These are phyloP conservation scores for Clarireedia paspali DNA, from an alignment of 2,329 filamentous ascomycete genomes.

Conservation along the genomic window DNA sequence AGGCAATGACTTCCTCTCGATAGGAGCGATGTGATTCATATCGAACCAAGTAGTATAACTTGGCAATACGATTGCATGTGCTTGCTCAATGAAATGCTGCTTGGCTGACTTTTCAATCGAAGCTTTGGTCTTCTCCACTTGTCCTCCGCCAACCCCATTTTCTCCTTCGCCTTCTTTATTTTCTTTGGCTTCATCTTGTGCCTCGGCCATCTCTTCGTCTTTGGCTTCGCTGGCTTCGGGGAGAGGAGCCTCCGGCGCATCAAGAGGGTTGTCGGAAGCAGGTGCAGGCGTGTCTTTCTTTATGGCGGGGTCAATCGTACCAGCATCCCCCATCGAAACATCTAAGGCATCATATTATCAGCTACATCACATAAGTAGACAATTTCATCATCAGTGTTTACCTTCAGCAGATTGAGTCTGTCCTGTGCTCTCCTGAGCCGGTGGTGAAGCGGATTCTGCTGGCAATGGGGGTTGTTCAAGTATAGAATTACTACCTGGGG, in stretches of 20 bases:
- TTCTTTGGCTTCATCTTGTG: slow-evolving; percentile 42
- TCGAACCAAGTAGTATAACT: slow-evolving; percentile 99
- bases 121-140: slow-evolving; percentile 64
- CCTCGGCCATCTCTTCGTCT: slow-evolving; percentile 76
- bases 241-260: slow-evolving; percentile 58
- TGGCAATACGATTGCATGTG: slow-evolving; percentile 89
- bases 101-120: slow-evolving; percentile 78
- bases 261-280: slow-evolving; percentile 56
- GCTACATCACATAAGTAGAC: not conserved
- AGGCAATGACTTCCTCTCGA: slow-evolving; percentile 89
- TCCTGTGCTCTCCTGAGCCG: slow-evolving; percentile 25
- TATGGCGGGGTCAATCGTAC: slow-evolving; percentile 38
- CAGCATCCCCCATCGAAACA: slow-evolving; percentile 53
- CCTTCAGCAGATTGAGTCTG: slow-evolving; percentile 37
- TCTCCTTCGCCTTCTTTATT: slow-evolving; percentile 36
- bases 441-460: slow-evolving; percentile 30
- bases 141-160: slow-evolving; percentile 42
- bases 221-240: slow-evolving; percentile 54
- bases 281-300: slow-evolving; percentile 52
- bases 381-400: slow-evolving; percentile 26
- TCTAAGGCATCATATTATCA: slow-evolving; percentile 37
- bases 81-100: slow-evolving; percentile 86
- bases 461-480: slow-evolving; percentile 48
- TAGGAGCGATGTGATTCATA: slow-evolving; percentile 84
- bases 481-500: slow-evolving; percentile 47